Conservation (phyloP, 352 stramenopile genomes). For the Globisporangium spiculum region DNA sequence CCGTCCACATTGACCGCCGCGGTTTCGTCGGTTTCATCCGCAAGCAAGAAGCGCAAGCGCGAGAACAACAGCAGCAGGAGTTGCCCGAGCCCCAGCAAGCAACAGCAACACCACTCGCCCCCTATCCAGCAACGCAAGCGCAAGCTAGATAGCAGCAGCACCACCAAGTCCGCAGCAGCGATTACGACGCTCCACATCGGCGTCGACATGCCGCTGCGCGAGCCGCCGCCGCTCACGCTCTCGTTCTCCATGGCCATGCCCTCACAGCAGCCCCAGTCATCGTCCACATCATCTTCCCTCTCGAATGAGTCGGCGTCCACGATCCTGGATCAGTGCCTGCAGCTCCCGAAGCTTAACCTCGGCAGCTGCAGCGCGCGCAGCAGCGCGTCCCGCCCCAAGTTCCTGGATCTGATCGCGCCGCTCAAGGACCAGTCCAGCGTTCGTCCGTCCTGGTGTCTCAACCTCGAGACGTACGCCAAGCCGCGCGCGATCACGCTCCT, state of each 20-base stretch:
- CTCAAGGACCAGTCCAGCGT: slow-evolving; percentile 65
- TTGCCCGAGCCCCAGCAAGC: not conserved
- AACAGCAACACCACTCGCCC: not conserved
- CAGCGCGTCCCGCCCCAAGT: slow-evolving; percentile 51
- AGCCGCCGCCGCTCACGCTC: slow-evolving; percentile 15
- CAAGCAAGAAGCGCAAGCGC: slow-evolving; percentile 20
- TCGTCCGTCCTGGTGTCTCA: slow-evolving; percentile 45
- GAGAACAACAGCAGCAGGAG: slow-evolving; percentile 2
- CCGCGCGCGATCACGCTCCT: slow-evolving; percentile 60
- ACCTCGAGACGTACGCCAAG: slow-evolving; percentile 29
- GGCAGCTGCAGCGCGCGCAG: slow-evolving; percentile 23
- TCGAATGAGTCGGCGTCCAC: slow-evolving; percentile 6
- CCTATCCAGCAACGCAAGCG: slow-evolving; percentile 11
- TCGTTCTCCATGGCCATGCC: slow-evolving; percentile 10
- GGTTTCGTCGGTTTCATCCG: not conserved
- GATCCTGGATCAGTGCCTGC: slow-evolving; percentile 49
- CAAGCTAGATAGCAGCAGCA: not conserved
- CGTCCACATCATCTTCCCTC: not conserved
- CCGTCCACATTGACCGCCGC: slow-evolving; percentile 1
- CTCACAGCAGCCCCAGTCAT: not conserved
- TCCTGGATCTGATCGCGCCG: slow-evolving; percentile 62
- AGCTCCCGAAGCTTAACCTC: slow-evolving; percentile 68
- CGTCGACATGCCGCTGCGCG: slow-evolving; percentile 21
- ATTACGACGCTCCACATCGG: slow-evolving; percentile 17
- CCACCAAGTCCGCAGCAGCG: not conserved